Percentiles rank a stretch among this genome's conserved stretches.
These are phyloP conservation scores for Pseudocercospora ulei DNA, from an alignment of 2,329 filamentous ascomycete genomes.

Conservation along the genomic window DNA sequence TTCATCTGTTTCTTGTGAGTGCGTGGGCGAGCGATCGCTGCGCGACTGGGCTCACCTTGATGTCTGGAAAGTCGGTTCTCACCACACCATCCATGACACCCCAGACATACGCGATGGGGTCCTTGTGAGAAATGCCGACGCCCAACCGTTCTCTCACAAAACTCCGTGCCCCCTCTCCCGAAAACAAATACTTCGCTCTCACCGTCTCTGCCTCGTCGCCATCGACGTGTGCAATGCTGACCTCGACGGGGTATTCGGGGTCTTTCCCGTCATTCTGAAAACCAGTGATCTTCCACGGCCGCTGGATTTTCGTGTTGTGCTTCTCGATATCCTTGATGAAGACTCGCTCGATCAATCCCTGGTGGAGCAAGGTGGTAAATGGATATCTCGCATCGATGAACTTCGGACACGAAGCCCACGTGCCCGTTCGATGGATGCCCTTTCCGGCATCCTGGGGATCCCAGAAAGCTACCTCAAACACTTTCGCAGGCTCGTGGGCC, in stretches of 20 bases:
- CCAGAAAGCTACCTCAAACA: constrained; percentile 64
- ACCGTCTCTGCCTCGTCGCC: constrained; percentile 58
- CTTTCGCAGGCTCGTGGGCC: constrained; percentile 75
- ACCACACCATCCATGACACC: constrained; percentile 59
- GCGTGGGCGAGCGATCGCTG: not conserved
- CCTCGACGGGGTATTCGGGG: constrained; percentile 67
- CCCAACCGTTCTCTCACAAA: constrained; percentile 54
- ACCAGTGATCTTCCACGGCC: constrained; percentile 53
- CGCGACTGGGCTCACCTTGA: constrained; percentile 40
- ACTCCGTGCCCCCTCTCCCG: constrained; percentile 53
- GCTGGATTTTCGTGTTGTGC: constrained; percentile 47
- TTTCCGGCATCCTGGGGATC: constrained; percentile 45
- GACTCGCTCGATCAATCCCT: constrained; percentile 53
- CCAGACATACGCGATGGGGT: constrained; percentile 56
- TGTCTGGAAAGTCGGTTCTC: constrained; percentile 54
- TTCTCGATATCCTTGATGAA: constrained; percentile 54
- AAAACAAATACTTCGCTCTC: constrained; percentile 54
- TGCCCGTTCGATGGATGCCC: constrained; percentile 53
- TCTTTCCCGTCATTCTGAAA: constrained; percentile 53
- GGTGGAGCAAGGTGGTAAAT: constrained; percentile 54
- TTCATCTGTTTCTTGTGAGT: constrained; percentile 44
- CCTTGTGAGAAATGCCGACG: constrained; percentile 56
- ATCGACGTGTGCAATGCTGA: constrained; percentile 66
- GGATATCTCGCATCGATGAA: constrained; percentile 62
- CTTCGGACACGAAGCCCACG: constrained; percentile 77